Evolutionary conservation across 2,329 filamentous ascomycete species (phyloP).

Genomic region (Decorospora gaudefroyi): DNA sequence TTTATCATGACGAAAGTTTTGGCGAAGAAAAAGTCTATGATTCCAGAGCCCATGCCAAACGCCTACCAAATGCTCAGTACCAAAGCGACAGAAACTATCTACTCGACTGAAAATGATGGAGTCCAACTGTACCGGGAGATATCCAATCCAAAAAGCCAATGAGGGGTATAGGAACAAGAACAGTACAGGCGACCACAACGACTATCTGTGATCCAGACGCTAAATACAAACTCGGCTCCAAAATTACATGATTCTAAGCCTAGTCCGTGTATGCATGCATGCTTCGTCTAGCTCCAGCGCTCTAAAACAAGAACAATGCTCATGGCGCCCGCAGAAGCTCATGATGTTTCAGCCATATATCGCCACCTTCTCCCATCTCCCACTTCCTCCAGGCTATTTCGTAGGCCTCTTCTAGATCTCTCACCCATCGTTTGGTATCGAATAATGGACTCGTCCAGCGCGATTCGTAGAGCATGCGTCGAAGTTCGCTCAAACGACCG

Average conservation of each 20-base stretch:
- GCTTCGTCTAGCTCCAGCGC: background rate
- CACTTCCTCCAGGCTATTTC: conserved; percentile 85
- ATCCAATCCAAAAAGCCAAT: background rate
- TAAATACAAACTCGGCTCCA: background rate
- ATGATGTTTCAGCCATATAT: conserved; percentile 72
- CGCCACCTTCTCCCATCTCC: conserved; percentile 84
- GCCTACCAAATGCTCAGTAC: too few species aligned
- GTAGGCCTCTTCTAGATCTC: conserved; percentile 86
- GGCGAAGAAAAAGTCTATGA: too few species aligned
- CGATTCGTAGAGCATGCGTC: conserved; percentile 78
- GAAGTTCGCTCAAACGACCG: conserved; percentile 77
- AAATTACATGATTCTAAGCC: background rate
- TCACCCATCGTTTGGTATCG: conserved; percentile 88
- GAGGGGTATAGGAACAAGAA: background rate
- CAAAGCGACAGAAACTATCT: too few species aligned
- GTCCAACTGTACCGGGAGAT: background rate
- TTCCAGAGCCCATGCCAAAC: too few species aligned
- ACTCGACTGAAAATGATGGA: too few species aligned
- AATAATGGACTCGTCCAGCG: conserved; percentile 89
- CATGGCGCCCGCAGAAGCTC: background rate
- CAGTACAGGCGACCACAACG: background rate
- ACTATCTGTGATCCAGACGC: background rate
- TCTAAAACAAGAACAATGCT: background rate
- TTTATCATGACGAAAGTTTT: too few species aligned
- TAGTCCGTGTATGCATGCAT: background rate